Evolutionary conservation across 768 basidiomycete species (phyloP).

Genomic region (Leccinum subtestaceum): DNA sequence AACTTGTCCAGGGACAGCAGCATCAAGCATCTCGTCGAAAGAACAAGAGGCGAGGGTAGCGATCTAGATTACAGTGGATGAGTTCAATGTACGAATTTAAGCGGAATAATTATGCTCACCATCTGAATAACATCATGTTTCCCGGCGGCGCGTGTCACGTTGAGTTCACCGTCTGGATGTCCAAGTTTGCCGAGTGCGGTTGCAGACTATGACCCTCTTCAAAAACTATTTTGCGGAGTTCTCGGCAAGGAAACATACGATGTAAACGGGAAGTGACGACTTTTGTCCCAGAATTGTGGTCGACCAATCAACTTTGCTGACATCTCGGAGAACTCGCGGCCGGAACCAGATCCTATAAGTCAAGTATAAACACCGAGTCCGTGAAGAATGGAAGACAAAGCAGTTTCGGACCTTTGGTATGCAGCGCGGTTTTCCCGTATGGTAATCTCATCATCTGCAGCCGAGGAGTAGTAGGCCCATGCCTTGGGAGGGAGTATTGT

Average conservation of each 20-base stretch:
- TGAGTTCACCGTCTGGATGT: slow-evolving; percentile 93
- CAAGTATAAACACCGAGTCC: not conserved
- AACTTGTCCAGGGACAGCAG: slow-evolving; percentile 70
- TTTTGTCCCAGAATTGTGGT: slow-evolving; percentile 77
- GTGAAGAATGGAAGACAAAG: not conserved
- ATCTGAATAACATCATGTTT: slow-evolving; percentile 76
- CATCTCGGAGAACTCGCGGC: slow-evolving; percentile 78
- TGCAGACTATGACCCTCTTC: slow-evolving; percentile 47
- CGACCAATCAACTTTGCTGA: slow-evolving; percentile 77
- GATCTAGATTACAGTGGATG: slow-evolving; percentile 49
- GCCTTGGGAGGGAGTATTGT: slow-evolving; percentile 76
- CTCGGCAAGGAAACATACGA: slow-evolving; percentile 43
- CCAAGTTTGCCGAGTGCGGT: slow-evolving; percentile 93
- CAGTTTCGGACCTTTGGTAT: slow-evolving; percentile 63
- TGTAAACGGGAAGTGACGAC: slow-evolving; percentile 73
- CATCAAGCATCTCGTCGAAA: slow-evolving; percentile 92
- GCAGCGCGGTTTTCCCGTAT: slow-evolving; percentile 83
- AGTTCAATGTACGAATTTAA: not conserved
- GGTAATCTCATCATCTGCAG: slow-evolving; percentile 90
- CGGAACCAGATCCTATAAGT: slow-evolving; percentile 78
- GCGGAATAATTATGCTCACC: slow-evolving; percentile 35
- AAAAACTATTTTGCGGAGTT: slow-evolving; percentile 8
- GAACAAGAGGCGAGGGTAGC: slow-evolving; percentile 94
- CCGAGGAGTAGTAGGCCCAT: slow-evolving; percentile 93
- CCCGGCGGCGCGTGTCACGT: slow-evolving; percentile 83